Conservation (phyloP, 805 yeast species). For the Starmerella roubikii region DNA sequence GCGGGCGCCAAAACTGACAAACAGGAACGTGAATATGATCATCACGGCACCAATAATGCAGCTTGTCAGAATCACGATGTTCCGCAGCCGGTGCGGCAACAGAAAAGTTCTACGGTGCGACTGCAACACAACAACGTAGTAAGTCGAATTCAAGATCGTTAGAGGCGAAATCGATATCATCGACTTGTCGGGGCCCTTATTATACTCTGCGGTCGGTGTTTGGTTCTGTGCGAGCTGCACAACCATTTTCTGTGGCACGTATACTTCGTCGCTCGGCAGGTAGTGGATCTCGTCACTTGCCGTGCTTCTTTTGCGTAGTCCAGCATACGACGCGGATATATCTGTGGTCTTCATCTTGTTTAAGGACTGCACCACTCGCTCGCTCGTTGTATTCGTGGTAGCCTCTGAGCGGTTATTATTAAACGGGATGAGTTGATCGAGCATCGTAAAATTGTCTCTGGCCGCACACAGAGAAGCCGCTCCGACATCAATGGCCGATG, state of each 20-base stretch:
- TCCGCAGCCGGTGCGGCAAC: slow-evolving; percentile 16
- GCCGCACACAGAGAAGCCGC: slow-evolving; percentile 16
- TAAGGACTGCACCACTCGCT: neutral
- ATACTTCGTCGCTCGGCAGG: neutral
- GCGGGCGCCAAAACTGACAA: slow-evolving; percentile 19
- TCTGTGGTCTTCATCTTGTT: neutral
- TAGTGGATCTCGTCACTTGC: neutral
- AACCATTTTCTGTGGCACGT: slow-evolving; percentile 11
- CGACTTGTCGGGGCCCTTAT: slow-evolving; percentile 17
- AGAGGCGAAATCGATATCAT: slow-evolving; percentile 16
- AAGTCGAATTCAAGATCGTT: slow-evolving; percentile 7
- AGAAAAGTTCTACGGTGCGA: slow-evolving; percentile 14
- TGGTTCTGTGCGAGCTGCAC: neutral
- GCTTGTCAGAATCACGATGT: slow-evolving; percentile 14
- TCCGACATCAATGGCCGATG: slow-evolving; percentile 12
- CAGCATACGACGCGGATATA: neutral
- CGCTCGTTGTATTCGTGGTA: neutral
- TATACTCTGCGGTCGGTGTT: slow-evolving; percentile 13
- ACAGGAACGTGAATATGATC: slow-evolving; percentile 16
- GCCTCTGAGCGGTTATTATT: slow-evolving; percentile 1
- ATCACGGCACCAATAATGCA: slow-evolving; percentile 17
- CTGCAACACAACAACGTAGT: slow-evolving; percentile 17
- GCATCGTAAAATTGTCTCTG: slow-evolving; percentile 4
- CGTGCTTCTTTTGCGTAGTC: neutral
- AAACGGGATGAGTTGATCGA: slow-evolving; percentile 16